These are phyloP conservation scores for Yamadazyma phyllophila DNA, from an alignment of 805 yeast genomes.

Conservation along the genomic window DNA sequence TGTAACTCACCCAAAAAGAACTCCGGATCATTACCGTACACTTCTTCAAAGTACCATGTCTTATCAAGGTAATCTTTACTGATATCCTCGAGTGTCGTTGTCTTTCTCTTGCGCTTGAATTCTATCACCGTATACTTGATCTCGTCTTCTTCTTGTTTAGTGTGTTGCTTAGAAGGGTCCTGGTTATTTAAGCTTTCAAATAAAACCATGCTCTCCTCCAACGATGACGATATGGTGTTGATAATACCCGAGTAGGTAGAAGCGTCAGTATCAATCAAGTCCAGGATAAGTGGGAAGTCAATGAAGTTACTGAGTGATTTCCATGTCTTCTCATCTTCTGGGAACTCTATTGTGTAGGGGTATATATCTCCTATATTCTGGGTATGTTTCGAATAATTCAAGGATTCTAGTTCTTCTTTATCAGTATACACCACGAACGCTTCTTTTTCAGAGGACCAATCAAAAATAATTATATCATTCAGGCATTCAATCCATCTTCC, in stretches of 20 bases:
- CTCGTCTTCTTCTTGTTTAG: conserved; percentile 20
- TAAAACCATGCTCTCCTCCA: conserved; percentile 46
- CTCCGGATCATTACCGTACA: conserved; percentile 29
- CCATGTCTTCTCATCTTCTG: conserved; percentile 21
- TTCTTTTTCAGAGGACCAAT: conserved; percentile 33
- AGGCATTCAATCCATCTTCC: conserved; percentile 39
- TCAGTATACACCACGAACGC: conserved; percentile 15
- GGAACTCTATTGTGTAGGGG: conserved; percentile 38
- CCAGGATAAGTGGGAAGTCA: conserved; percentile 25
- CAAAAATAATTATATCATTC: conserved; percentile 30
- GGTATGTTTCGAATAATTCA: conserved; percentile 24
- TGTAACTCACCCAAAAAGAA: conserved; percentile 53
- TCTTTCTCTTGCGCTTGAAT: conserved; percentile 33
- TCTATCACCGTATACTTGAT: conserved; percentile 44
- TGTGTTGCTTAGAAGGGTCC: conserved; percentile 6
- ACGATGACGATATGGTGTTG: conserved; percentile 49
- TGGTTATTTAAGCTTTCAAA: conserved; percentile 28
- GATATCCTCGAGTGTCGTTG: conserved; percentile 26
- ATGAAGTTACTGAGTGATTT: conserved; percentile 15
- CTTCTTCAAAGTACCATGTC: conserved; percentile 51
- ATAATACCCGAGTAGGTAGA: conserved; percentile 21
- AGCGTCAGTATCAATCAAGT: conserved; percentile 11
- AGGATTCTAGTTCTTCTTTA: conserved; percentile 23
- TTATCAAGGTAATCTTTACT: conserved; percentile 59
- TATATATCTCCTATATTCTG: conserved; percentile 26